A percentile compares a stretch with the other conserved stretches of the same genome.
phyloP scores from a whole-genome alignment of 768 basidiomycete genomes.

The Lactarius sanguifluus region DNA sequence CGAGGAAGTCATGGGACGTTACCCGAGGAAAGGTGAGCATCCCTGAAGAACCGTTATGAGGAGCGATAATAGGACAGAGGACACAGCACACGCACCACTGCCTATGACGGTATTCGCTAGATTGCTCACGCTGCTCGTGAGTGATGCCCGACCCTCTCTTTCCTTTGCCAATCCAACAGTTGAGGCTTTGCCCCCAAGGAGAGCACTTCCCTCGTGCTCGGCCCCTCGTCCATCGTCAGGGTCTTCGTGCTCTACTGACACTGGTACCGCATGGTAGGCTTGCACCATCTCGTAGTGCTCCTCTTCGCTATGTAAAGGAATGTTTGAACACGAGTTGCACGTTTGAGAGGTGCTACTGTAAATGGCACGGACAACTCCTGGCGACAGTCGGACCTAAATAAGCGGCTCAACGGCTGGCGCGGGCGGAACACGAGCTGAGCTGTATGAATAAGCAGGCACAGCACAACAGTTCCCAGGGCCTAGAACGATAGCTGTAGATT shows the following conservation, averaged over 20 bases:
- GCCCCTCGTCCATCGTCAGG: constrained; percentile 35
- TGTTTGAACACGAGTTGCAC: constrained; percentile 1
- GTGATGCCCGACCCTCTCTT: constrained; percentile 65
- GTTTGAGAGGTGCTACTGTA: background rate
- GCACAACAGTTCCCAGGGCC: background rate
- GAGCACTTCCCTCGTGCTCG: constrained; percentile 55
- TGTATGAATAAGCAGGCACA: background rate
- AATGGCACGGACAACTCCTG: background rate
- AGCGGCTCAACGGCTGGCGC: background rate
- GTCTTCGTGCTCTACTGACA: constrained; percentile 35
- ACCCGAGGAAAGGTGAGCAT: constrained; percentile 90
- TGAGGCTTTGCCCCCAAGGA: constrained; percentile 50
- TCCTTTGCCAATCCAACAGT: constrained; percentile 29
- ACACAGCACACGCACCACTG: constrained; percentile 56
- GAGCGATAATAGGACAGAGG: background rate
- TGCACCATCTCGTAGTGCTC: constrained; percentile 62
- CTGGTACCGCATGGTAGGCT: constrained; percentile 58
- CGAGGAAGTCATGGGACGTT: constrained; percentile 26
- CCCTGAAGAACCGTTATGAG: constrained; percentile 39
- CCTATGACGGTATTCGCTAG: constrained; percentile 90
- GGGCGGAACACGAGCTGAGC: background rate
- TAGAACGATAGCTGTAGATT: background rate
- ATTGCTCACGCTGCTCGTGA: constrained; percentile 73
- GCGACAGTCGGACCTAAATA: background rate
- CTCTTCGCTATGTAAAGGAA: constrained; percentile 23